Base-by-base conservation (phyloP, 495 filamentous ascomycete species). In the Penicillium robsamsonii region DNA sequence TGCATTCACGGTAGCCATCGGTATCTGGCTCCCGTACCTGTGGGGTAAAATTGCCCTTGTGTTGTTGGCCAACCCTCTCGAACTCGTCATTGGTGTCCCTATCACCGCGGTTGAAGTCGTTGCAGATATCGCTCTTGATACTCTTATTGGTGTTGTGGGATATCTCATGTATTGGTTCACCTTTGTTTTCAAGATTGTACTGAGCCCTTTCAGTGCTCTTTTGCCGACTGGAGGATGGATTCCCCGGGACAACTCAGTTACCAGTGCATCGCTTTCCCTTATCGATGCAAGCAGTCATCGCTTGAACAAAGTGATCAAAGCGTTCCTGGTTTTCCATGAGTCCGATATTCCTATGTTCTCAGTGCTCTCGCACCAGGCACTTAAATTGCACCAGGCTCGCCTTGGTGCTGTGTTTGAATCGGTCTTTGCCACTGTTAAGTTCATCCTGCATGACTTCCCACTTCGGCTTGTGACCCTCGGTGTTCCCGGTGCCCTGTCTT, bases 21-120 rank as follows among this genome's bases (percentile, higher is more conserved):
- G 90, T 9, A 84, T 97, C 43, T 96, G 94, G 74, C 75, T 97
- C 44, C 94, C 94, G 0, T 99, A 97, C 70, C 84, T 95, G 29
- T 84, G 87, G 63, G 94, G 94, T 13, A 94, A 96, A 60, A 75
- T 93, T 22, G 84, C 88, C 4, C 78, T 97, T 33, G 84, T 94
- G 57, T 73, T 89, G 22, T 57, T 95, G 25, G 91, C 89, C 33
- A 90, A 92, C 57, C 94, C 95, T 5, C 71, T 89, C 20, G 75
- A 84, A 17, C 75, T 88, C 20, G 66, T 85, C 41, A 65, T 92
- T 57, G 81, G 86, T 63, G 78, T 92, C 18, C 87, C 91, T 6
- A 78, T 93, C 24, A 81, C 81, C 18, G 76, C 90, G 17, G 62
- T 89, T 5, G 89, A 89, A 37, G 81, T 81, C 50, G 64, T 83